Base-by-base conservation (phyloP, 495 filamentous ascomycete genomes). In the Neurospora sp. region DNA sequence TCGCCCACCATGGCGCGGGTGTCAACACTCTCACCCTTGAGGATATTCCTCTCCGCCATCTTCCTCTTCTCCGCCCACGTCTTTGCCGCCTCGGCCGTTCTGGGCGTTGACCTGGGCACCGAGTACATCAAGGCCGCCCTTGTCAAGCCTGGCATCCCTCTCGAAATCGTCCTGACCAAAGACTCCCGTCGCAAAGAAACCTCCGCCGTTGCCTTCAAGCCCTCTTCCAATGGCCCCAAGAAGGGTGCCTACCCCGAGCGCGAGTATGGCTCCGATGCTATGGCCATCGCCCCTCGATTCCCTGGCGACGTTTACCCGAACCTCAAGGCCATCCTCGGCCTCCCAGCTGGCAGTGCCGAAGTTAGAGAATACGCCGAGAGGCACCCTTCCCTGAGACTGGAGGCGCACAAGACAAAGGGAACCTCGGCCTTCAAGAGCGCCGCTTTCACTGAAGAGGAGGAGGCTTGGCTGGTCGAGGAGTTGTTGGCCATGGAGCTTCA, bases 161-260 rank as follows among this genome's bases (percentile, higher is more conserved):
- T 98, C 81, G 96, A 98, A 78, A 98, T 99, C 75, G 94, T 99
- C 79, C 87, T 97, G 71, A 97, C 93, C n/a, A 98, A 98, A 81
- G 96, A 99, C 82, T 98, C 96, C 42, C 92, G 96, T 81, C 91
- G 96, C 76, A 99, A 99, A 84, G 96, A 99, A 80, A 87, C 85
- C 27, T 92, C 95, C 4, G 94, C 94, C 61, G 90, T 98, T 76
- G 92, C 93, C 40, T 98, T 99, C 87, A 99, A 98, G 81, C 93
- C 94, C 53, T 84, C 87, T 22, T 85, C 85, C 81, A 84, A 84
- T 78, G 84, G 82, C 70, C 83, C 88, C 73, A 85, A 87, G 39
- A 84, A 85, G 41, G 88, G 86, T 65, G 76, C 80, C 16, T 97
- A 92, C 79, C 96, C 96, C 16, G 96, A 98, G 81, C 87, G 96